Percentiles rank a stretch among this genome's conserved stretches.
Conservation (phyloP, 2,329 filamentous ascomycete species). For the Chaetothyriales sp. region DNA sequence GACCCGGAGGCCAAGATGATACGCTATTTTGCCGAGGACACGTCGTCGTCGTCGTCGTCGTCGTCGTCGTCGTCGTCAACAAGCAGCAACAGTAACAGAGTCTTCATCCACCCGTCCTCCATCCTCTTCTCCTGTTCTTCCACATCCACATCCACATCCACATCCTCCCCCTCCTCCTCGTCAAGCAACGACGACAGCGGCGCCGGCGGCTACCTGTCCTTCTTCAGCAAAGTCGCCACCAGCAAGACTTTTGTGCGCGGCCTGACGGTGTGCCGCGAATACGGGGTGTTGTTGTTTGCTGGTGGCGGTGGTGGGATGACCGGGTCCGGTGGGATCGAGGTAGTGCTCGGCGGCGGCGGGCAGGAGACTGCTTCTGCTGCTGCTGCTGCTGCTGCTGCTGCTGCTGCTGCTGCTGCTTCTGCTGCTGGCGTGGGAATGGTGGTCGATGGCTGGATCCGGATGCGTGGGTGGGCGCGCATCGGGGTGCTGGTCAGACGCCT, state of each 20-base stretch:
- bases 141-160: slow-evolving; percentile 62
- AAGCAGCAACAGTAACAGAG: slow-evolving; percentile 49
- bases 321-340: slow-evolving; percentile 27
- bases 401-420: slow-evolving; percentile 40
- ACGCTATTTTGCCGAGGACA: slow-evolving; percentile 69
- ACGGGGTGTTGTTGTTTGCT: slow-evolving; percentile 73
- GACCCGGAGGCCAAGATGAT: slow-evolving; percentile 87
- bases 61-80: not conserved
- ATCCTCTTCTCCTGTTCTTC: slow-evolving; percentile 81
- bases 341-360: not conserved
- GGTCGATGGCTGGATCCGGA: slow-evolving; percentile 75
- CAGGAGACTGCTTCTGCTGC: slow-evolving; percentile 62
- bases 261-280: slow-evolving; percentile 83
- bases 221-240: slow-evolving; percentile 84
- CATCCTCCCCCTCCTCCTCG: slow-evolving; percentile 12
- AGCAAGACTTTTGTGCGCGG: slow-evolving; percentile 86
- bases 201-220: slow-evolving; percentile 54
- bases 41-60: not conserved
- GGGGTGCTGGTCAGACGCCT: slow-evolving; percentile 75
- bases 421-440: slow-evolving; percentile 73
- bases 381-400: slow-evolving; percentile 50
- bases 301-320: slow-evolving; percentile 43
- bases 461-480: slow-evolving; percentile 87
- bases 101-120: slow-evolving; percentile 85
- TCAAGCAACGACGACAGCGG: not conserved